Evolutionary conservation across 129 eudicot species (phyloP).

Genomic region (Flaveria ramosissima): DNA sequence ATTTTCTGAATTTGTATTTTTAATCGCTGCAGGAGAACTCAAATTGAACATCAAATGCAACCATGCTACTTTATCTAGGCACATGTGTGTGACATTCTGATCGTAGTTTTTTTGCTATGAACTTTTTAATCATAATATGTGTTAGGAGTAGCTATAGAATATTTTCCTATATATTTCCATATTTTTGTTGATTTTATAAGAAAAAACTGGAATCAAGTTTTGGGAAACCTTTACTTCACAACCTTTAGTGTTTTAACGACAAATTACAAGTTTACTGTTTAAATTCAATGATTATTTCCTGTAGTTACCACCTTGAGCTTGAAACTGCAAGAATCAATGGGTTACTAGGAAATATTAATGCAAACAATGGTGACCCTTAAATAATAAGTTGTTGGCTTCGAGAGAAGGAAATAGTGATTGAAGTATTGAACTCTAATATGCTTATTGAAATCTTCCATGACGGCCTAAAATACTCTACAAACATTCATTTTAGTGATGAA

Average conservation of each 20-base stretch:
- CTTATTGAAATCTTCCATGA: too few species aligned
- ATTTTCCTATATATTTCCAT: neutral
- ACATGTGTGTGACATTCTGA: too few species aligned
- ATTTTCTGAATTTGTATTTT: neutral
- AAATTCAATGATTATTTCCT: neutral
- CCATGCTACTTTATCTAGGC: too few species aligned
- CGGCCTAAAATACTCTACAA: too few species aligned
- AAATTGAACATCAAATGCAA: too few species aligned
- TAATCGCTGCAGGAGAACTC: slow-evolving; percentile 63
- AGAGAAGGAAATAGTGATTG: too few species aligned
- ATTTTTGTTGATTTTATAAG: neutral
- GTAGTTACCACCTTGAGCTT: slow-evolving; percentile 95
- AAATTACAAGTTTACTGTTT: neutral
- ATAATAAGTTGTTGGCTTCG: slow-evolving; percentile 19
- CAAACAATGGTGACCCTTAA: slow-evolving; percentile 95
- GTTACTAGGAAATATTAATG: slow-evolving; percentile 81
- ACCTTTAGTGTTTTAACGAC: neutral
- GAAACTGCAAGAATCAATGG: slow-evolving; percentile 98
- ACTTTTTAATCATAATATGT: too few species aligned
- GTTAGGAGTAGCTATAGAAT: too few species aligned
- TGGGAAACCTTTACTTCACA: neutral
- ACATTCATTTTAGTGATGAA: too few species aligned
- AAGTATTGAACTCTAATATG: too few species aligned
- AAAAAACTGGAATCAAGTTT: neutral
- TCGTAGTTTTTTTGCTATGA: too few species aligned